Evolutionary conservation across 352 stramenopile genomes (phyloP).

Genomic region (Pythium aristosporum): DNA sequence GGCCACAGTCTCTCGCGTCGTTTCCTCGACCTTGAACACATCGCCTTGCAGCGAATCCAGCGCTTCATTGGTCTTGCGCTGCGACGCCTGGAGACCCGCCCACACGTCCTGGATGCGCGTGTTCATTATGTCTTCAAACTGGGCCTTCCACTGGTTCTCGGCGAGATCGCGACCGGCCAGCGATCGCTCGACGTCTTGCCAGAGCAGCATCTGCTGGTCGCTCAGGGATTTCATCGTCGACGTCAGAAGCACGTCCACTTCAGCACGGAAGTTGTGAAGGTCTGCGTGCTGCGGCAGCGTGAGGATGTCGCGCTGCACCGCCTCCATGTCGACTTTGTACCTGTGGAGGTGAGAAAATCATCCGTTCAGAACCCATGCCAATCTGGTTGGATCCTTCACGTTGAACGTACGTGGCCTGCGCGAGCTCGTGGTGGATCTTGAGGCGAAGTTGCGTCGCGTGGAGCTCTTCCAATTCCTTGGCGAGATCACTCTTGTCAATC

Average conservation of each 20-base stretch:
- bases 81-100: constrained; percentile 39
- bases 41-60: constrained; percentile 45
- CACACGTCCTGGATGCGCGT: constrained; percentile 59
- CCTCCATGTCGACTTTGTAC: constrained; percentile 42
- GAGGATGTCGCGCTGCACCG: constrained; percentile 39
- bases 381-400: background rate
- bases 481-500: constrained; percentile 28
- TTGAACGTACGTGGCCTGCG: constrained; percentile 30
- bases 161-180: constrained; percentile 38
- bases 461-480: constrained; percentile 52
- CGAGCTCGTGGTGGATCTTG: constrained; percentile 62
- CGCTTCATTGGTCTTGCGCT: constrained; percentile 37
- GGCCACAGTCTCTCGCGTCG: constrained; percentile 29
- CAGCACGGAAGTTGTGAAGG: constrained; percentile 41
- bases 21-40: constrained; percentile 48
- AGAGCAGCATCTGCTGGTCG: constrained; percentile 30
- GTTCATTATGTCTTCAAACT: constrained; percentile 46
- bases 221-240: constrained; percentile 27
- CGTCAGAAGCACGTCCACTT: constrained; percentile 35
- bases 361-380: background rate
- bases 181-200: constrained; percentile 35
- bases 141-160: constrained; percentile 61
- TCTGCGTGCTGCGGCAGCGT: constrained; percentile 32
- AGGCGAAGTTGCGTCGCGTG: constrained; percentile 51
- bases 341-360: constrained; percentile 5